Conservation (phyloP, 345 rosid genomes). For the Turnera subulata region DNA sequence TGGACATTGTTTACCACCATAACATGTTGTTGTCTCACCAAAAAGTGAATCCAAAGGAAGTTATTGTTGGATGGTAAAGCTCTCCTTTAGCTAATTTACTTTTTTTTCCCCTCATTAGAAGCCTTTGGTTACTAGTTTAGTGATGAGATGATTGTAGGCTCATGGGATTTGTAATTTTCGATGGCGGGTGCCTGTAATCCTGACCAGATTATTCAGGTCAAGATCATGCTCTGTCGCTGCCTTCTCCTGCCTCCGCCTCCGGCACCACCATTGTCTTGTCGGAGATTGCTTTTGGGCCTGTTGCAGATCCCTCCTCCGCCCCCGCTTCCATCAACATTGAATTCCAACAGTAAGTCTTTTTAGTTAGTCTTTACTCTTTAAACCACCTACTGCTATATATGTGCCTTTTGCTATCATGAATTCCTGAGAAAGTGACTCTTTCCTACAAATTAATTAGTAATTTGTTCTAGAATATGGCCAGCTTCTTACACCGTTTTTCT, state of each 20-base stretch:
- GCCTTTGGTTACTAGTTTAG: no score
- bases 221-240: slow-evolving; percentile 27
- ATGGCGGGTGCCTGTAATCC: slow-evolving; percentile 28
- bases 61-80: slow-evolving; percentile 89
- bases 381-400: no score
- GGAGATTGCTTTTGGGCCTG: slow-evolving; percentile 36
- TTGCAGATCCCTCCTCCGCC: slow-evolving; percentile 32
- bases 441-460: no score
- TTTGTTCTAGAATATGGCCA: no score
- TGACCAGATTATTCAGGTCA: slow-evolving; percentile 39
- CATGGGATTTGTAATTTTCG: no score
- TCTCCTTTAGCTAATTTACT: no score
- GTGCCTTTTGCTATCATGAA: no score
- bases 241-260: slow-evolving; percentile 7
- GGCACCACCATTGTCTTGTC: slow-evolving; percentile 52
- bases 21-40: slow-evolving; percentile 83
- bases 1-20: slow-evolving; percentile 94
- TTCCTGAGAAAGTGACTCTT: no score
- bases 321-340: slow-evolving; percentile 38
- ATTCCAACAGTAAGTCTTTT: slow-evolving; percentile 56
- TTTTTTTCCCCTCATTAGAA: no score
- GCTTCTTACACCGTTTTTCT: no score
- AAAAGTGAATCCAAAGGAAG: slow-evolving; percentile 93
- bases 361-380: no score
- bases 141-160: no score